Conservation (phyloP, 2,329 filamentous ascomycete genomes). For the Colletotrichum sp. region DNA sequence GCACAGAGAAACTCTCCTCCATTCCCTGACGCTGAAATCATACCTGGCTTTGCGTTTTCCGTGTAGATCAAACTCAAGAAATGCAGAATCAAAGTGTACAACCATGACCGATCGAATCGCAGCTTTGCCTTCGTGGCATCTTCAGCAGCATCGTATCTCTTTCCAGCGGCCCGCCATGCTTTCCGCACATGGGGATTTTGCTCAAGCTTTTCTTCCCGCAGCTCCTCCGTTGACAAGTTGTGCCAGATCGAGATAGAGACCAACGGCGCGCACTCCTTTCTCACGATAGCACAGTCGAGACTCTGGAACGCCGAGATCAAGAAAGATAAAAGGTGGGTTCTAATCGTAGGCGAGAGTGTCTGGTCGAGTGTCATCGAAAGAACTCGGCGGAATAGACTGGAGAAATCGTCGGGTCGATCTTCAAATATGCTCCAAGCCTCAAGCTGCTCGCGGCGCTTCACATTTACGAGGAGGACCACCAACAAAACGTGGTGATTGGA, state of each 20-base stretch:
- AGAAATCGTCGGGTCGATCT: constrained; percentile 81
- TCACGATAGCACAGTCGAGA: constrained; percentile 83
- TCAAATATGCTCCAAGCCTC: constrained; percentile 90
- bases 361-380: constrained; percentile 83
- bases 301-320: constrained; percentile 93
- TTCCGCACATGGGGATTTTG: constrained; percentile 80
- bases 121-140: constrained; percentile 78
- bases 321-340: constrained; percentile 86
- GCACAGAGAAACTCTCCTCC: constrained; percentile 22
- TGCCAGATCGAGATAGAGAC: constrained; percentile 97
- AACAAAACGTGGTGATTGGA: constrained; percentile 93
- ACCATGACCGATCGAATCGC: constrained; percentile 91
- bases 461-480: constrained; percentile 83
- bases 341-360: constrained; percentile 68
- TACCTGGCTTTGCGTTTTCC: constrained; percentile 51
- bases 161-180: constrained; percentile 86
- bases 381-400: constrained; percentile 85
- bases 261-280: constrained; percentile 94
- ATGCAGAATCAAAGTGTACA: constrained; percentile 84
- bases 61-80: constrained; percentile 79
- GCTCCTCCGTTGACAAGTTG: constrained; percentile 79
- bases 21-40: constrained; percentile 15
- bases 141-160: constrained; percentile 87
- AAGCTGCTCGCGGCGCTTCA: constrained; percentile 86
- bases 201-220: constrained; percentile 75